A percentile compares a stretch with the other conserved stretches of the same genome.
Evolutionary conservation across 805 yeast species (phyloP).

Genomic region (Starmerella bombi): DNA sequence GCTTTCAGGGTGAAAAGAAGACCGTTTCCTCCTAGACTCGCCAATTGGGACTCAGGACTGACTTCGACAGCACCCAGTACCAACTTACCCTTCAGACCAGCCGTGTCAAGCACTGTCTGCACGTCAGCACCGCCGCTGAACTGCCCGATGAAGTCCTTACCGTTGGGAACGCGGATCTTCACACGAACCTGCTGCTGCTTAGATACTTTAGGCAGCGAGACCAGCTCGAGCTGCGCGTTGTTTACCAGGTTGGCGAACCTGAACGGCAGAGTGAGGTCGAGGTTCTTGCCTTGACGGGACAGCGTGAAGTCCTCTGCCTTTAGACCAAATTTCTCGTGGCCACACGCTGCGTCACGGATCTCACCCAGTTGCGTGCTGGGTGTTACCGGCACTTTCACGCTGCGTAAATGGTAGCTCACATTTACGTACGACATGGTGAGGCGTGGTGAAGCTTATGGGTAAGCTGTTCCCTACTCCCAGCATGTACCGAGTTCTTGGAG

Average conservation of each 20-base stretch:
- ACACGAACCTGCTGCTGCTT: slow-evolving; percentile 10
- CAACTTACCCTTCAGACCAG: slow-evolving; percentile 9
- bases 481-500: neutral
- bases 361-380: slow-evolving; percentile 16
- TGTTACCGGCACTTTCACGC: slow-evolving; percentile 15
- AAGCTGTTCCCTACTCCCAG: no score
- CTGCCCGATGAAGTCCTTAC: slow-evolving; percentile 16
- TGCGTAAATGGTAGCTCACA: slow-evolving; percentile 2
- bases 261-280: slow-evolving; percentile 19
- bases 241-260: slow-evolving; percentile 18
- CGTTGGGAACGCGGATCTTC: slow-evolving; percentile 14
- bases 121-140: slow-evolving; percentile 7
- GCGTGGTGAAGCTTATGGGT: no score
- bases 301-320: slow-evolving; percentile 12
- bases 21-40: slow-evolving; percentile 14
- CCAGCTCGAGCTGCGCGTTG: slow-evolving; percentile 18
- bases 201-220: neutral
- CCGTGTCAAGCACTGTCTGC: slow-evolving; percentile 6
- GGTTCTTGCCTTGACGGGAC: slow-evolving; percentile 11
- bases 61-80: slow-evolving; percentile 5
- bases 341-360: slow-evolving; percentile 19
- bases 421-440: neutral
- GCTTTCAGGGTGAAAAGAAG: slow-evolving; percentile 7
- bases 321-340: slow-evolving; percentile 3
- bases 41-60: neutral